A percentile compares a stretch with the other conserved stretches of the same genome.
These are phyloP conservation scores for Monosporozyma aerobia DNA, from an alignment of 805 yeast genomes.

Conservation along the genomic window DNA sequence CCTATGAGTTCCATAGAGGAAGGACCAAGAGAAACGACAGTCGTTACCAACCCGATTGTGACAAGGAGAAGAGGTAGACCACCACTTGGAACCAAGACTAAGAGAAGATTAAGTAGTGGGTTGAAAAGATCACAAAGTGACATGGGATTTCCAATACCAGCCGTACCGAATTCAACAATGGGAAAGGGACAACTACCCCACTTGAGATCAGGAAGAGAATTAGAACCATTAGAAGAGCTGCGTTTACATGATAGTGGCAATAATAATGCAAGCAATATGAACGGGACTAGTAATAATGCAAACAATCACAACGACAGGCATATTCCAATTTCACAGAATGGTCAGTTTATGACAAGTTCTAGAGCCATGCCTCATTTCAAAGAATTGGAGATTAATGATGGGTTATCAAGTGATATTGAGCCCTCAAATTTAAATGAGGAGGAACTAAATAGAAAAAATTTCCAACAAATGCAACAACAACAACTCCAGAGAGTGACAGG, in stretches of 20 bases:
- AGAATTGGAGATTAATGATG: slow-evolving; percentile 30
- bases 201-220: slow-evolving; percentile 6
- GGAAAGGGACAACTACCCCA: slow-evolving; percentile 16
- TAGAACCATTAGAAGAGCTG: slow-evolving; percentile 2
- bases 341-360: background rate
- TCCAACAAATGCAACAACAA: slow-evolving; percentile 2
- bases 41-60: slow-evolving; percentile 10
- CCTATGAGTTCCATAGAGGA: background rate
- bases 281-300: background rate
- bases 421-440: slow-evolving; percentile 9
- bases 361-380: slow-evolving; percentile 16
- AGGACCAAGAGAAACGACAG: background rate
- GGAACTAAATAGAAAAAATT: background rate
- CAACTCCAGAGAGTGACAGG: background rate
- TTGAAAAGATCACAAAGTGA: slow-evolving; percentile 27
- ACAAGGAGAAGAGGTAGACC: slow-evolving; percentile 30
- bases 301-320: background rate
- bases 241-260: background rate
- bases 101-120: slow-evolving; percentile 13
- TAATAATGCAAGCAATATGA: background rate
- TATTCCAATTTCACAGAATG: slow-evolving; percentile 3
- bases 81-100: slow-evolving; percentile 12
- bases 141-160: slow-evolving; percentile 20
- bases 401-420: slow-evolving; percentile 31
- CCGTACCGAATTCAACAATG: slow-evolving; percentile 20